Evolutionary conservation across 805 yeast species (phyloP), one percentile per base, ranked within the genome.

Genomic region (Starmera amethionina): DNA sequence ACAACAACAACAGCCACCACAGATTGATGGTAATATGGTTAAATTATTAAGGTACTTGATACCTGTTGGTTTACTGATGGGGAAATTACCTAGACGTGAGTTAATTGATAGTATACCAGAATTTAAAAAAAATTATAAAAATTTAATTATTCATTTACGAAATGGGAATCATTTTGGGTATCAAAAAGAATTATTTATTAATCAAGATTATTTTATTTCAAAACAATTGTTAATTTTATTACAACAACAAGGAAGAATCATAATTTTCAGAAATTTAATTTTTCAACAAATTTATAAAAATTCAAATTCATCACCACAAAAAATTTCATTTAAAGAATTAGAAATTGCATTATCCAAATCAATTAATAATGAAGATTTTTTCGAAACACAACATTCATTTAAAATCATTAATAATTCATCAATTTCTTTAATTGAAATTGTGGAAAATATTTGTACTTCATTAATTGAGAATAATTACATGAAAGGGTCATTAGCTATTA

Each of bases 381-480:
- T 22, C 7, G 25, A 7, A 5, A 22, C 25, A 22, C 25, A 22
- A 22, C 25, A 22, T 55, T 57, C 33, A 38, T 43, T 39, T 40
- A 18, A 54, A 50, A 44, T 32, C 44, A 57, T 9, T 62, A 70
- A 70, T 12, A 25, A 34, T 29, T 18, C 29, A 19, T 12, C 10
- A 34, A 16, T 14, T 7, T 42, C n/a, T 32, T 38, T 5, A 49
- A 43, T 3, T 28, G 42, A 3, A 40, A 60, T n/a, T 60, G 65
- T 34, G 75, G 82, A 77, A 43, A 76, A 73, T 39, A 47, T 77
- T 8, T 54, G 76, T 36, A 60, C 72, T 12, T 57, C 73, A 2
- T 48, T 78, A n/a, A 68, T 74, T 33, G 80, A 74, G 44, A 73
- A 72, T 42, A 73, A 71, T 41, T 51, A 75, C 14, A 48, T 78